Conservation (phyloP, 2,329 filamentous ascomycete genomes). For the Botrytis squamosa region DNA sequence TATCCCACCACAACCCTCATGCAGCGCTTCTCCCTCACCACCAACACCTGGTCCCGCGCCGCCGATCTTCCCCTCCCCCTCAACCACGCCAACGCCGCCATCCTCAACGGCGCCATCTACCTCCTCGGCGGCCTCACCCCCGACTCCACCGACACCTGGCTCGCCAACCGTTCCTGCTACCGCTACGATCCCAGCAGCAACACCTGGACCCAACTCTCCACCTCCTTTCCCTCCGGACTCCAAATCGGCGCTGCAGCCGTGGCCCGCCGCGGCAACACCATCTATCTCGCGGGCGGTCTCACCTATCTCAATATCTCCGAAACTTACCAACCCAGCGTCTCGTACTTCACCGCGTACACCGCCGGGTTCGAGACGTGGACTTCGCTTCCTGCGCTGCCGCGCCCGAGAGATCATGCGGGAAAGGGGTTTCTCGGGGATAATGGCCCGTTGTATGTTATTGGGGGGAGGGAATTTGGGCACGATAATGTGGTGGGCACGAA, state of each 20-base stretch:
- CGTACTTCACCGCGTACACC: slow-evolving; percentile 39
- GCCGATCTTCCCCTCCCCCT: slow-evolving; percentile 37
- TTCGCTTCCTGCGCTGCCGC: slow-evolving; percentile 39
- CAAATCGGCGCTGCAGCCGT: slow-evolving; percentile 40
- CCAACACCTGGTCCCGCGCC: slow-evolving; percentile 36
- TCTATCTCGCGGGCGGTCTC: slow-evolving; percentile 45
- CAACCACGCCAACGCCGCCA: slow-evolving; percentile 44
- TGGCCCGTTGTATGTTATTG: slow-evolving; percentile 40
- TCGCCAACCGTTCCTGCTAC: slow-evolving; percentile 20
- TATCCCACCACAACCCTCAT: slow-evolving; percentile 28
- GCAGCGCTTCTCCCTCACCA: slow-evolving; percentile 39
- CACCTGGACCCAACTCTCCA: slow-evolving; percentile 19
- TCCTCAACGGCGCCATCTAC: slow-evolving; percentile 42
- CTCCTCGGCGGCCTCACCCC: slow-evolving; percentile 42
- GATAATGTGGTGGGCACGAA: slow-evolving; percentile 41
- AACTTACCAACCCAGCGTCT: background rate
- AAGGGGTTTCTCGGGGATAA: slow-evolving; percentile 28
- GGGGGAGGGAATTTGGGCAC: slow-evolving; percentile 31
- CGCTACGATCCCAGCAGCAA: slow-evolving; percentile 23
- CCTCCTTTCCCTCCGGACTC: slow-evolving; percentile 29
- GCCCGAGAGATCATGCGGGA: slow-evolving; percentile 41
- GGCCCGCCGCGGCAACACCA: slow-evolving; percentile 36
- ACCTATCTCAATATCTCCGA: slow-evolving; percentile 14
- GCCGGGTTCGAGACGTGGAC: slow-evolving; percentile 36
- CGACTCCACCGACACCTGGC: slow-evolving; percentile 7